phyloP scores from a whole-genome alignment of 768 basidiomycete species.

The Tylopilus intermedius region DNA sequence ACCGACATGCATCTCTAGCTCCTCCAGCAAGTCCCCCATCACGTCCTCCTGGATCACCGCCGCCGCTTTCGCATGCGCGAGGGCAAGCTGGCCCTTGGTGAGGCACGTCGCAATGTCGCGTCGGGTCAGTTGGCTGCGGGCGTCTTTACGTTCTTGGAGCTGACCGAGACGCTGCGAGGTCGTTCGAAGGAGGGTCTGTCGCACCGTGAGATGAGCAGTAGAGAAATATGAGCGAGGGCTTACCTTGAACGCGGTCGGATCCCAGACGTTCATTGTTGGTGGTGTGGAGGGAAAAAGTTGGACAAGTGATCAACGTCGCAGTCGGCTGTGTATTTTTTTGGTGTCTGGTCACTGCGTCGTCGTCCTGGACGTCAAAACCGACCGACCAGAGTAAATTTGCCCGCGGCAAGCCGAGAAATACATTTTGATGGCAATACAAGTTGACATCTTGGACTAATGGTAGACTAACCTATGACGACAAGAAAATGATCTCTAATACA shows the following conservation, averaged over 20 bases:
- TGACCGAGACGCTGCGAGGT: slow-evolving; percentile 65
- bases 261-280: slow-evolving; percentile 26
- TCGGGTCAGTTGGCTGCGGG: slow-evolving; percentile 55
- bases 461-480: not conserved
- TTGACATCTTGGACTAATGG: not conserved
- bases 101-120: slow-evolving; percentile 66
- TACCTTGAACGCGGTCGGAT: slow-evolving; percentile 29
- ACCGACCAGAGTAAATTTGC: not conserved
- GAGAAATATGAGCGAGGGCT: slow-evolving; percentile 2
- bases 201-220: not conserved
- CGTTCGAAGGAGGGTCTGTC: slow-evolving; percentile 56
- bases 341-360: not conserved
- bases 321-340: not conserved
- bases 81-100: slow-evolving; percentile 51
- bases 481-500: slow-evolving; percentile 3
- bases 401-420: not conserved
- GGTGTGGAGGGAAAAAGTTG: too few relatives aligned
- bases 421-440: not conserved
- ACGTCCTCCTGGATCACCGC: slow-evolving; percentile 60
- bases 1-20: slow-evolving; percentile 64
- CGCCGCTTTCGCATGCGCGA: slow-evolving; percentile 72
- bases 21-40: slow-evolving; percentile 57
- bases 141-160: slow-evolving; percentile 64
- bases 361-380: not conserved
- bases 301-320: not conserved